Evolutionary conservation across 768 basidiomycete species (phyloP), one percentile per base, ranked within the genome.

Genomic region (Hygrophorus russula): DNA sequence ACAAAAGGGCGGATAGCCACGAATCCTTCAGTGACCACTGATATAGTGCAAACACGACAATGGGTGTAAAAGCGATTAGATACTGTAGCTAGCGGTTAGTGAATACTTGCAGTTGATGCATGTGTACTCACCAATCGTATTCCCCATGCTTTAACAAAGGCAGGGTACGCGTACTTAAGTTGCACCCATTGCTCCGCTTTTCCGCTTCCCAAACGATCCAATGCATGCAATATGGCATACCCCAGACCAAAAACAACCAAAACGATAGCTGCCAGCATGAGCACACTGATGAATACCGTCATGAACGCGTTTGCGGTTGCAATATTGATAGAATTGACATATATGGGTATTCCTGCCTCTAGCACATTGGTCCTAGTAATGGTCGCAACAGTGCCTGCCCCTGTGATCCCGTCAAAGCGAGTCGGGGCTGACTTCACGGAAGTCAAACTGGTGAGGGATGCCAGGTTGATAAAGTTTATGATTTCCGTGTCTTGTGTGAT

Each of bases 21-120:
- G 91, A 92, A 60, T 97, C 91, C 46, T 75, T 65, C 49, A 92
- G 67, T 0, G 85, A 87, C 88, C 92, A 97, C 59, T 97, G 92
- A 59, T 82, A 91, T 55, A 96, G 74, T 6, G 76, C 68, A 51
- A 96, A 88, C 48, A 84, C 74, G 48, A 78, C 60, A 46, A 90
- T 64, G 7, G 93, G 93, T 39, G 76, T 65, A 50, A 78, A 66
- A 18, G 70, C 62, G 36, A 87, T 59, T n/a, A 91, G 59, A 12
- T 69, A 75, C 80, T 83, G 37, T 8, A 35, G 39, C n/a, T 17
- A 7, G 36, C 5, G 8, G 10, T 5, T 8, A 44, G 34, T 39
- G 13, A 41, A 35, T 15, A 48, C 18, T 45, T 38, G 12, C 29
- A 11, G 12, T 28, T 29, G 12, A 37, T n/a, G 13, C 17, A 20